phyloP scores from a whole-genome alignment of 371 early-diverging fungal genomes.

The Mucor piriformis region DNA sequence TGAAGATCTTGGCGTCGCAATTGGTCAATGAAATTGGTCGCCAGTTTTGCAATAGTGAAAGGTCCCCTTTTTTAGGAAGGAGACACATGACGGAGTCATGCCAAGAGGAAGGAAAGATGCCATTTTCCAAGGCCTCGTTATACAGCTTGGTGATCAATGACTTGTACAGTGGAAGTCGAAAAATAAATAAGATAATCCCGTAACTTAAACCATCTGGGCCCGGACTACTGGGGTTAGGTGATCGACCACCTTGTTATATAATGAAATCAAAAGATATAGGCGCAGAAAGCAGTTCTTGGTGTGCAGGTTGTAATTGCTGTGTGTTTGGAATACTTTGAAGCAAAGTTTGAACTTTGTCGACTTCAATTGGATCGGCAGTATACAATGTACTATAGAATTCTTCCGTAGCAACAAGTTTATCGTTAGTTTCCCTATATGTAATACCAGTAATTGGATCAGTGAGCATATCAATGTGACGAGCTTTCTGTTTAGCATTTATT shows the following conservation, averaged over 20 bases:
- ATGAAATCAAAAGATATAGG: neutral
- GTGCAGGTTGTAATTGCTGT: too few relatives aligned
- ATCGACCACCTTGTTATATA: neutral
- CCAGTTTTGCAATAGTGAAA: conserved; percentile 20
- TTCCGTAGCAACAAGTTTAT: too few relatives aligned
- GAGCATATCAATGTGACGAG: too few relatives aligned
- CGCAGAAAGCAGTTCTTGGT: neutral
- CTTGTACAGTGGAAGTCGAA: too few relatives aligned
- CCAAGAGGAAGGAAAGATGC: neutral
- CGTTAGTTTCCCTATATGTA: too few relatives aligned
- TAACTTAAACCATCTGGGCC: conserved; percentile 1
- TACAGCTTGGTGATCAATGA: too few relatives aligned
- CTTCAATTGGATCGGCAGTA: too few relatives aligned
- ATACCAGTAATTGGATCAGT: too few relatives aligned
- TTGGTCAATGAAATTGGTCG: conserved; percentile 17
- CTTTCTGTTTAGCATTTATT: too few relatives aligned
- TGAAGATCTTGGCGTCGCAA: conserved; percentile 9
- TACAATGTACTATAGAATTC: too few relatives aligned
- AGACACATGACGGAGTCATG: neutral
- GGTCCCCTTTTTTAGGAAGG: conserved; percentile 2
- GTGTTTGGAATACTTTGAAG: neutral
- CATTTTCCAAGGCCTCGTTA: neutral
- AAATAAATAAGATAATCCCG: neutral
- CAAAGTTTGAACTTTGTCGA: neutral
- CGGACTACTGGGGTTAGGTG: neutral